Evolutionary conservation across 345 rosid genomes (phyloP), one percentile per base, ranked within the genome.

Genomic region (Linum usitatissimum): DNA sequence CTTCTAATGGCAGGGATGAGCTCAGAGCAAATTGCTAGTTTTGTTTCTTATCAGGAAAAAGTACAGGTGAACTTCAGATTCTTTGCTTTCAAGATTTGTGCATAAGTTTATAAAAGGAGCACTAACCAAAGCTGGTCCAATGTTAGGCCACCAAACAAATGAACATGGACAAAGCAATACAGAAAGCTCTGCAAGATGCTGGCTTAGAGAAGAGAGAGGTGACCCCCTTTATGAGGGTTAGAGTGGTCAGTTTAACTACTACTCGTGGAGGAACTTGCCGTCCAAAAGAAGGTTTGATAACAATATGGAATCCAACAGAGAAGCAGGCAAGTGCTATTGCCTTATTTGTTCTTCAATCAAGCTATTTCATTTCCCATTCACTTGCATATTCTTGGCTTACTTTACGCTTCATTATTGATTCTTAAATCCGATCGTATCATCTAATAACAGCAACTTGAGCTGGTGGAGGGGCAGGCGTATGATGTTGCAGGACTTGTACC

Each of bases 271-370:
- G 74, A 63, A 71, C 76, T 54, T 65, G 57, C 40, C 63, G 70
- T 54, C 66, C 78, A 51, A 84, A 77, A 74, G 87, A 85, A 76
- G 97, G 91, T 62, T 75, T 90, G 38, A 73, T 93, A 78, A 87
- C 97, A 55, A 84, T 90, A 73, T 93, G 99, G 99, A 82, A 81
- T 70, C 99, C 99, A 8, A 83, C 94, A 6, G 96, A 87, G 73
- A 79, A 74, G 75, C 97, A 85, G 94, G 99, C 86, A 62, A 97
- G 97, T 94, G 53, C n/a, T n/a, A 49, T 66, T 61, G 19, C 59
- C 30, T 66, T 23, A 39, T n/a, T 40, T 5, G 28, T 66, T 53
- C 62, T 38, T 18, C 30, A 61, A 45, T 66, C 57, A 48, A 69
- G 62, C 64, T 18, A n/a, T 54, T 34, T 39, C 31, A 54, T 57